Base-by-base conservation (phyloP, 2,329 filamentous ascomycete genomes). In the Stemphylium beticola region DNA sequence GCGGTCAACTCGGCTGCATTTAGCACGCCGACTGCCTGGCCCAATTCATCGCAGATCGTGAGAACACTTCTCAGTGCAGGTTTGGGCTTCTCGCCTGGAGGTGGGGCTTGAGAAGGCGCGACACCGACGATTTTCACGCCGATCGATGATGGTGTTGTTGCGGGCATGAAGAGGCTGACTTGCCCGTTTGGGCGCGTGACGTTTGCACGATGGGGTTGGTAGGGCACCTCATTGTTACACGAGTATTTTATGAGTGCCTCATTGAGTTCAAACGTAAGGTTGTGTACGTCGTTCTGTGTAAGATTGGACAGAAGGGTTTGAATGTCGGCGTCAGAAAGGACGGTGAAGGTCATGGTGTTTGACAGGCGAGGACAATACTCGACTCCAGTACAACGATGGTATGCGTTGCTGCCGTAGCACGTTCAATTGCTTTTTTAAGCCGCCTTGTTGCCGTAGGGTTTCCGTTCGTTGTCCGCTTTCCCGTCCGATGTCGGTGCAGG, bases 1-100 rank as follows among this genome's bases (percentile, higher is more conserved):
- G 89, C 90, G 0, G 91, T 95, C 29, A 93, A 77, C 40, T 90
- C 87, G 55, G 84, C 83, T 14, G 90, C 89, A 65, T 91, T 88
- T 33, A 95, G 77, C 51, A 93, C 81, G 4, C 88, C 91, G 4
- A 85, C 74, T 0, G 89, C 83, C 10, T 79, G 75, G 37, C 90
- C 90, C 2, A 33, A 17, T 2, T 53, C 41, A 14, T 64, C 55
- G 48, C 65, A 68, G 7, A 93, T 78, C 24, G 88, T 90, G 45
- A 93, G 80, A 7, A 88, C 85, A 15, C 89, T 89, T 2, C 83
- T 86, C 12, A 88, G 83, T 34, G 73, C 58, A 6, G 61, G 53
- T 15, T 57, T 51, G 0, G 56, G 56, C 14, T 41, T 69, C 2
- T 66, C 57, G 2, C 67, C 66, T 1, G 57, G 51, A 32, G 62